Evolutionary conservation across 495 filamentous ascomycete genomes (phyloP).

Genomic region (Evansstolkia leycettana): DNA sequence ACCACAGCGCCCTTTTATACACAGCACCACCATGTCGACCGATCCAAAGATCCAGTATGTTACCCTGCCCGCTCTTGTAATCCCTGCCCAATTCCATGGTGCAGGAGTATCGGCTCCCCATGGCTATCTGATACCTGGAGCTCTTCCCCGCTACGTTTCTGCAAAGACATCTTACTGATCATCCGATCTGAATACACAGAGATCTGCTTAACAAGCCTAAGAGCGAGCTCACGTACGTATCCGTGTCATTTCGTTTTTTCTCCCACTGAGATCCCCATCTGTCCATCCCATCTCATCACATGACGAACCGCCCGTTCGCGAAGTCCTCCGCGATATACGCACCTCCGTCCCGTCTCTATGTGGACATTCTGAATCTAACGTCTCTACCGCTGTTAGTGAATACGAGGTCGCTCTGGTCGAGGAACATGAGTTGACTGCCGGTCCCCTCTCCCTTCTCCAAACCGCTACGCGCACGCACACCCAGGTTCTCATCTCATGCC

Average conservation of each 20-base stretch:
- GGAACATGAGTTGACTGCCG: constrained; percentile 79
- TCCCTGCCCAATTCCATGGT: constrained; percentile 5
- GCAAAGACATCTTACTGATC: constrained; percentile 18
- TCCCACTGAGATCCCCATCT: constrained; percentile 3
- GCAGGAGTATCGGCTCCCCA: too few relatives aligned
- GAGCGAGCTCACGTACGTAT: constrained; percentile 64
- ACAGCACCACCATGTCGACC: constrained; percentile 43
- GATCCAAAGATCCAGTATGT: constrained; percentile 71
- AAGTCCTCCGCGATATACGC: too few relatives aligned
- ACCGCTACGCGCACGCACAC: constrained; percentile 78
- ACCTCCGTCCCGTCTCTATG: too few relatives aligned
- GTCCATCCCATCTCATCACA: constrained; percentile 8
- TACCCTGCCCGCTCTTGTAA: constrained; percentile 1
- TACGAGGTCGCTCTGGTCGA: constrained; percentile 83
- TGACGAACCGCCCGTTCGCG: too few relatives aligned
- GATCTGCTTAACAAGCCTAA: constrained; percentile 73
- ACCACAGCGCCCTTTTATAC: constrained; percentile 14
- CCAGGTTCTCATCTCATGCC: constrained; percentile 81
- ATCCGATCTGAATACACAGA: constrained; percentile 26
- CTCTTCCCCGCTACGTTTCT: constrained; percentile 7
- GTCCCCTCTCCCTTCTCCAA: constrained; percentile 83
- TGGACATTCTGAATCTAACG: neutral
- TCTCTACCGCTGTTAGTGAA: constrained; percentile 40
- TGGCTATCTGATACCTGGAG: constrained; percentile 4
- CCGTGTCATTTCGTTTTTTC: constrained; percentile 5